Evolutionary conservation across 371 early-diverging fungal genomes (phyloP).

Genomic region (Coemansia sp.): DNA sequence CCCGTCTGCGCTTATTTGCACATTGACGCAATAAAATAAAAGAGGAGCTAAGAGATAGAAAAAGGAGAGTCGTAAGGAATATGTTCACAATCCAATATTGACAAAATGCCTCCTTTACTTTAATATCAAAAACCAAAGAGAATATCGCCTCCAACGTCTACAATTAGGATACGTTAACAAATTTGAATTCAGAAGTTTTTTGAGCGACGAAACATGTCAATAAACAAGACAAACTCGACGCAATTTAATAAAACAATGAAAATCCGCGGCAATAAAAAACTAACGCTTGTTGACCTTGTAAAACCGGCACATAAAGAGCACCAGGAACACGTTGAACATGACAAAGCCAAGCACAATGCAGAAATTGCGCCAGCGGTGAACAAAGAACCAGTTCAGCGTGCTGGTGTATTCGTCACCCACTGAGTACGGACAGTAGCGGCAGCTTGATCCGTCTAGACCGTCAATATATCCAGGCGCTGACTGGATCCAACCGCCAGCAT

Average conservation of each 20-base stretch:
- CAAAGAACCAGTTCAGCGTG: conserved; percentile 62
- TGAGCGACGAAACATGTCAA: too few relatives aligned
- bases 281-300: conserved; percentile 53
- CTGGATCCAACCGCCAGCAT: conserved; percentile 57
- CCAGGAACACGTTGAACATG: conserved; percentile 58
- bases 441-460: conserved; percentile 53
- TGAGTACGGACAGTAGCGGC: conserved; percentile 67
- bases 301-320: conserved; percentile 57
- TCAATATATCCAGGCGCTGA: conserved; percentile 62
- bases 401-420: conserved; percentile 63
- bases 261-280: neutral
- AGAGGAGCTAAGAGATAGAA: too few relatives aligned
- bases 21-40: too few relatives aligned
- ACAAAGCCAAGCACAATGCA: conserved; percentile 65
- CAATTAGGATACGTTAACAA: too few relatives aligned
- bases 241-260: neutral
- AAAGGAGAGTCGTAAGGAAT: too few relatives aligned
- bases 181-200: too few relatives aligned
- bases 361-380: conserved; percentile 72
- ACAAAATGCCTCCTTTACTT: too few relatives aligned
- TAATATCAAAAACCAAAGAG: too few relatives aligned
- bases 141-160: too few relatives aligned
- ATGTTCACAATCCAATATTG: too few relatives aligned
- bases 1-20: too few relatives aligned
- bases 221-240: neutral